Evolutionary conservation across 2,329 filamentous ascomycete genomes (phyloP).

Genomic region (Seiridium unicorne): DNA sequence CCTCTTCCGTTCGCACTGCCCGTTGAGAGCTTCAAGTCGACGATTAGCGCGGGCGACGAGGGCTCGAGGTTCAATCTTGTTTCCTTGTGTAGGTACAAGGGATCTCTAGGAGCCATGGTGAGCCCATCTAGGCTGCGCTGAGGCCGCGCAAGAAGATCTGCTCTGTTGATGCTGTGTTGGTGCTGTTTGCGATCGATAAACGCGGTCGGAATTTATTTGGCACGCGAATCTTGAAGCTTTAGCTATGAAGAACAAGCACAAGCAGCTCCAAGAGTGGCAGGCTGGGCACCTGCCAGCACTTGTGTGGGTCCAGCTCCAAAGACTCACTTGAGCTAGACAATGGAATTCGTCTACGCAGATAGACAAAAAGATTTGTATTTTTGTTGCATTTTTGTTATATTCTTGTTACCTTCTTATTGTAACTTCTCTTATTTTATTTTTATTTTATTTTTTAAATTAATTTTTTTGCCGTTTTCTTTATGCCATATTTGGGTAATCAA

Average conservation of each 20-base stretch:
- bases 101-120: conserved; percentile 64
- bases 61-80: conserved; percentile 81
- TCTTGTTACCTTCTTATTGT: no score
- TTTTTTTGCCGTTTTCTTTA: no score
- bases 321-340: no score
- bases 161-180: neutral
- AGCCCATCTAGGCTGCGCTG: conserved; percentile 52
- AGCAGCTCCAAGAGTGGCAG: neutral
- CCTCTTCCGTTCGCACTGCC: conserved; percentile 43
- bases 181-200: neutral
- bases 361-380: neutral
- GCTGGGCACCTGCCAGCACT: neutral
- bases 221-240: conserved; percentile 7
- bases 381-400: neutral
- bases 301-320: neutral
- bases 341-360: no score
- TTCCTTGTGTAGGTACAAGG: conserved; percentile 77
- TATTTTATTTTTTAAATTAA: no score
- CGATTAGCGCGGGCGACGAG: conserved; percentile 64
- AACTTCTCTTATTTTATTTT: no score
- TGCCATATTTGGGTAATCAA: no score
- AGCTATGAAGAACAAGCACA: no score
- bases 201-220: conserved; percentile 5
- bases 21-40: conserved; percentile 67
- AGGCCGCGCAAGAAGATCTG: conserved; percentile 3